Evolutionary conservation across 2,329 filamentous ascomycete genomes (phyloP), one percentile per base, ranked within the genome.

Genomic region (Endocalyx cinctus): DNA sequence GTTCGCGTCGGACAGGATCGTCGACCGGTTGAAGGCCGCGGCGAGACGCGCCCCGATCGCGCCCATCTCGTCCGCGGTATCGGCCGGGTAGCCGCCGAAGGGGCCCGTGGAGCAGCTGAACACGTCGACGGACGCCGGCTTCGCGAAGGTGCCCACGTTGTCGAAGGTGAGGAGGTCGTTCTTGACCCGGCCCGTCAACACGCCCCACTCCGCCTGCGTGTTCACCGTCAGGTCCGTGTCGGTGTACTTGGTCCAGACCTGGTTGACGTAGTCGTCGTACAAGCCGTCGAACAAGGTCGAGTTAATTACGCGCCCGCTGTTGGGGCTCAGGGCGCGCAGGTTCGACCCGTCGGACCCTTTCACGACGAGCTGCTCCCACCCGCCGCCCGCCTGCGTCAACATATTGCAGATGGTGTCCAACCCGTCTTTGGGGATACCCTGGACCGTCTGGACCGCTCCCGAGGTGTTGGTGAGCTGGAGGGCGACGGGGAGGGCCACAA

Each of bases 1-100:
- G 43, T 51, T 47, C n/a, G 55, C 33, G 46, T 72, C 62, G 14
- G 59, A 51, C 31, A 84, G 59, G 39, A 92, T 59, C 10, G 82
- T 89, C 20, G 74, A 79, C 15, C 86, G 72, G 59, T 89, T 87
- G 50, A 90, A 76, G 1, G 82, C 84, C 1, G 86, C 85, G 0
- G 82, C 74, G 11, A 92, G 62, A n/a, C 86, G 71, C 0, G 87
- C 83, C 7, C 80, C 79, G 35, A 89, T 73, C 25, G 79, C 79
- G 39, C 75, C 72, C 52, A 70, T 67, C 49, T 68, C 59, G 31
- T 61, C 62, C 3, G 58, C 51, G 34, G 67, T 63, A 23, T 58
- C 59, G 4, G 46, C 47, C 5, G 62, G 47, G 30, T 62, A 62
- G 25, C 48, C 57, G 2, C 60, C 67, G 57, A 82, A 82, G 1